Evolutionary conservation across 805 yeast genomes (phyloP).

Genomic region (Myxozyma geophila): DNA sequence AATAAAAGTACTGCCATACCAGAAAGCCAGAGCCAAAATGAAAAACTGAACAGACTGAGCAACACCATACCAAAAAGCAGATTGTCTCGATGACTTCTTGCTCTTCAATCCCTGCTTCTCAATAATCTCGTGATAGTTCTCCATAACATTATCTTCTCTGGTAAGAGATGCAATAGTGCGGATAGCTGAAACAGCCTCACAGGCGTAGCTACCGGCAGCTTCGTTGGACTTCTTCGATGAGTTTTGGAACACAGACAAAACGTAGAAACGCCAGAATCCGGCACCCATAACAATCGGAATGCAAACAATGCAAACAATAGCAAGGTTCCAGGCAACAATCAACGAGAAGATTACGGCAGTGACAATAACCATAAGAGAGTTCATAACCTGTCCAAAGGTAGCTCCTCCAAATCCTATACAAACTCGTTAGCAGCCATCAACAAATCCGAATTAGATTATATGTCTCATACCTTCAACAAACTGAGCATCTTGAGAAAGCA

Average conservation of each 20-base stretch:
- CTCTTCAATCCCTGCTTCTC: constrained; percentile 19
- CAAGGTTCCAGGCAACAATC: constrained; percentile 50
- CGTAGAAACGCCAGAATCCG: constrained; percentile 48
- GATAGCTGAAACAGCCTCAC: constrained; percentile 48
- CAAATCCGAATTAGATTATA: neutral
- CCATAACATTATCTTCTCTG: constrained; percentile 48
- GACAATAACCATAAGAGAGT: constrained; percentile 46
- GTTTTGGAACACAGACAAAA: constrained; percentile 44
- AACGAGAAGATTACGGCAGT: constrained; percentile 50
- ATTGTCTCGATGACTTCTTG: constrained; percentile 1
- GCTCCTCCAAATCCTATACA: constrained; percentile 38
- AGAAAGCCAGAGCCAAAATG: constrained; percentile 50
- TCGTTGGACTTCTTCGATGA: constrained; percentile 28
- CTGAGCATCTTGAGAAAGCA: constrained; percentile 42
- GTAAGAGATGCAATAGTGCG: constrained; percentile 48
- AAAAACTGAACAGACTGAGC: constrained; percentile 42
- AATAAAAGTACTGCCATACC: constrained; percentile 50
- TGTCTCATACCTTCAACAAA: constrained; percentile 34
- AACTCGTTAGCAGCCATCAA: neutral
- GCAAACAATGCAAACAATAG: constrained; percentile 49
- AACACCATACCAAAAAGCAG: constrained; percentile 45
- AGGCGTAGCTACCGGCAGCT: constrained; percentile 23
- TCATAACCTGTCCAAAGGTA: constrained; percentile 42
- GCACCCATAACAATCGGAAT: constrained; percentile 46
- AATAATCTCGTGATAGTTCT: constrained; percentile 39